Evolutionary conservation across 768 basidiomycete genomes (phyloP).

Genomic region (Mycena leptocephala): DNA sequence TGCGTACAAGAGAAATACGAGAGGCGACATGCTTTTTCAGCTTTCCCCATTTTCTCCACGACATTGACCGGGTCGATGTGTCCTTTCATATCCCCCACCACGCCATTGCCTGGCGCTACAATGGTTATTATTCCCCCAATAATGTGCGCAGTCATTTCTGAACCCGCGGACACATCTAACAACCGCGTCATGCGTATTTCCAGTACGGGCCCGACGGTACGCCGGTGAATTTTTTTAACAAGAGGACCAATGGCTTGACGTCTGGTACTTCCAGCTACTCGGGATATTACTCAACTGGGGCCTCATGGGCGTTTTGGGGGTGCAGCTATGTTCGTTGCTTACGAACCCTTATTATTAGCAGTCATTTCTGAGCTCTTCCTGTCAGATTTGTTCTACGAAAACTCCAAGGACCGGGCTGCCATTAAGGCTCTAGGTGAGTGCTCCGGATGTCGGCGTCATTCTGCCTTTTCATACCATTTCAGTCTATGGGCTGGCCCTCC

Average conservation of each 20-base stretch:
- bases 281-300: slow-evolving; percentile 29
- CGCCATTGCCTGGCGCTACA: slow-evolving; percentile 16
- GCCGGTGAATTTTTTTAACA: slow-evolving; percentile 4
- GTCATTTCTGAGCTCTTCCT: slow-evolving; percentile 3
- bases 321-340: slow-evolving; percentile 22
- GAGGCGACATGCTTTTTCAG: slow-evolving; percentile 2
- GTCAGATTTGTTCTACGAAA: slow-evolving; percentile 22
- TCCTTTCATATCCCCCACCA: slow-evolving; percentile 11
- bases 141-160: slow-evolving; percentile 12
- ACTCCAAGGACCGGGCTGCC: slow-evolving; percentile 21
- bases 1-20: slow-evolving; percentile 19
- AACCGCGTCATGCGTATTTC: slow-evolving; percentile 1
- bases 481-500: slow-evolving; percentile 39
- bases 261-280: slow-evolving; percentile 9
- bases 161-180: slow-evolving; percentile 12
- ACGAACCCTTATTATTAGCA: neutral
- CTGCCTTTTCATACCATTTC: slow-evolving; percentile 2
- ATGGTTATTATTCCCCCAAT: slow-evolving; percentile 10
- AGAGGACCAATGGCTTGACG: neutral
- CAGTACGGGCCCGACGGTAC: slow-evolving; percentile 28
- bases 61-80: slow-evolving; percentile 24
- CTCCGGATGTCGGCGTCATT: slow-evolving; percentile 2
- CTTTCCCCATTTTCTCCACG: slow-evolving; percentile 15
- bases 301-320: slow-evolving; percentile 27
- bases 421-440: slow-evolving; percentile 24